Percentiles rank a stretch among this genome's conserved stretches.
These are phyloP conservation scores for Phytopythium aichiense DNA, from an alignment of 352 stramenopile species.

Conservation along the genomic window DNA sequence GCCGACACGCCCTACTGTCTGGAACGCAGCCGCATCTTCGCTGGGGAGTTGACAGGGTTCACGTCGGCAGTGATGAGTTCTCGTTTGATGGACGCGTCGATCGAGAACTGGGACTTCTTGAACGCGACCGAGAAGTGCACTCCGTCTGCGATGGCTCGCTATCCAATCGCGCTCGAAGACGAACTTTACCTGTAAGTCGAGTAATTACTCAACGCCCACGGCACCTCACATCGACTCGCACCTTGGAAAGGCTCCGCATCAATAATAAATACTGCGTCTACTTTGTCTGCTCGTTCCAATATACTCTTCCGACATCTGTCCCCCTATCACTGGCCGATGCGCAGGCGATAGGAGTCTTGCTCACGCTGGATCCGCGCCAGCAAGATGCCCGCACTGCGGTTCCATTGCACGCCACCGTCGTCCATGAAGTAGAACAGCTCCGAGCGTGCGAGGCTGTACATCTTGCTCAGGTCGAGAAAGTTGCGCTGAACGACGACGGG, in stretches of 20 bases:
- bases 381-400: slow-evolving; percentile 34
- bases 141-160: neutral
- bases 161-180: neutral
- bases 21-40: slow-evolving; percentile 4
- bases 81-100: neutral
- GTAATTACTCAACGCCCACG: too few species aligned
- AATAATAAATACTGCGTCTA: neutral
- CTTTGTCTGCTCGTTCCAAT: neutral
- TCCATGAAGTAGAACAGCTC: slow-evolving; percentile 70
- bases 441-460: slow-evolving; percentile 67
- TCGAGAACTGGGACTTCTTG: neutral
- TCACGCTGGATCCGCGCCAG: slow-evolving; percentile 37
- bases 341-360: slow-evolving; percentile 14
- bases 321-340: neutral
- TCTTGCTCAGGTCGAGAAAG: slow-evolving; percentile 67
- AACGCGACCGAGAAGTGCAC: neutral
- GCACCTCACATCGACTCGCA: too few species aligned
- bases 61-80: neutral
- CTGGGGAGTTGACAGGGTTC: neutral
- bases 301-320: neutral
- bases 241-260: neutral
- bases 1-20: neutral
- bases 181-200: too few species aligned
- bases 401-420: slow-evolving; percentile 27
- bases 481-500: slow-evolving; percentile 53